Base-by-base conservation (phyloP, 2,329 filamentous ascomycete species). In the Trichophyton equinum region DNA sequence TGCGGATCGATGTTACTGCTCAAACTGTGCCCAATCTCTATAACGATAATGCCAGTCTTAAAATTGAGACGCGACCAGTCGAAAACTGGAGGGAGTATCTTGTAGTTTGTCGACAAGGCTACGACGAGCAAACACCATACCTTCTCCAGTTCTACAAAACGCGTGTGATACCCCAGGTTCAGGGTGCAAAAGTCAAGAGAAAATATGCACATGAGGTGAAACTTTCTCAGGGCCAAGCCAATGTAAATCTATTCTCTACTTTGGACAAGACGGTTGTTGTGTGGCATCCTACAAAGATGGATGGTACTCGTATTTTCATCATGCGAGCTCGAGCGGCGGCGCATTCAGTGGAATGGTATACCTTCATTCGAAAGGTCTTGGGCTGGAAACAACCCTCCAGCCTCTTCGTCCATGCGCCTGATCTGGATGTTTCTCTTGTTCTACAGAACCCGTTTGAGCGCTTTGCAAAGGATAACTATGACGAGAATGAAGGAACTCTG, bases 1-100 rank as follows among this genome's bases (percentile, higher is more conserved):
- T 87, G 20, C 78, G 82, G 22, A 78, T 85, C 25, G 85, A 85
- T 65, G 76, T 76, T 46, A 78, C 76, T 5, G 67, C 76, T 46
- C 77, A 79, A 64, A 74, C 79, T 2, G 72, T 85, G 7, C 79
- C 82, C 0, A 77, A 80, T 5, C 82, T 86, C 61, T 87, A 82
- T 64, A 81, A 83, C 60, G 85, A 87, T 68, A 85, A 85, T 64
- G 78, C 80, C 53, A 85, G 81, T 63, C 74, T 82, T 62, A 79
- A 80, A 63, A 78, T 83, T 55, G 81, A 84, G 63, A 82, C 82
- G 7, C 77, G 79, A 59, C 77, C 78, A 9, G 72, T 82, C 47
- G 82, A 86, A 64, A 86, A 84, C 65, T 87, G 85, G 85, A 75
- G 82, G 56, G 85, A 87, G 68, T 86, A 81, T 62, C 73, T 81